phyloP scores from a whole-genome alignment of 2,329 filamentous ascomycete species.

The Cytospora mali region DNA sequence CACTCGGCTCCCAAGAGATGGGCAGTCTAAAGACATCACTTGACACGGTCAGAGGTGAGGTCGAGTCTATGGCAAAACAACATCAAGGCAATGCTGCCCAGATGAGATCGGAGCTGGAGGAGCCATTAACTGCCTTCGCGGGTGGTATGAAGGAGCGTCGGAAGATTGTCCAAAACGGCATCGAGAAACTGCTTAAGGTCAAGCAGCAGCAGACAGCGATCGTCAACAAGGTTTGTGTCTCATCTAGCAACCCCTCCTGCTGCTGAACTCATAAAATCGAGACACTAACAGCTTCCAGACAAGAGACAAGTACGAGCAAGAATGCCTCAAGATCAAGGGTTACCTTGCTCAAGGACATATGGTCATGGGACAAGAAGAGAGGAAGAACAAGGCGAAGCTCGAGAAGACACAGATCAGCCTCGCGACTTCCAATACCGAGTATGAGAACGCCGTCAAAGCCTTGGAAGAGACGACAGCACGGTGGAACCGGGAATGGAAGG shows the following conservation, averaged over 20 bases:
- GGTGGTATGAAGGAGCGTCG: conserved; percentile 95
- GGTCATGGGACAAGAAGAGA: conserved; percentile 99
- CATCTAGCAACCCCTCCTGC: conserved; percentile 2
- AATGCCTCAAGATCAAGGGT: conserved; percentile 97
- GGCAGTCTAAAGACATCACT: conserved; percentile 83
- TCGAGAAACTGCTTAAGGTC: conserved; percentile 90
- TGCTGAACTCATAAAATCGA: not conserved
- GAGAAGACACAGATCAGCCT: conserved; percentile 98
- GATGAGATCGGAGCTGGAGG: conserved; percentile 95
- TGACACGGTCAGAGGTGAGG: conserved; percentile 84
- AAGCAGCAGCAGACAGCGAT: conserved; percentile 89
- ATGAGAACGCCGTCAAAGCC: conserved; percentile 88
- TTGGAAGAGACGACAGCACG: conserved; percentile 92
- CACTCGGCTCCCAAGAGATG: conserved; percentile 83
- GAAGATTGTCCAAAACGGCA: conserved; percentile 92
- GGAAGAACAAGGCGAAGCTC: conserved; percentile 97
- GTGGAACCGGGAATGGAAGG: conserved; percentile 99
- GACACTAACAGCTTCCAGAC: conserved; percentile 54
- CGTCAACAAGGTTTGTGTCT: conserved; percentile 78
- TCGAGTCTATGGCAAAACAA: conserved; percentile 91
- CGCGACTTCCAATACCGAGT: conserved; percentile 87
- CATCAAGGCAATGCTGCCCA: conserved; percentile 87
- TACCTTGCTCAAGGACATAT: conserved; percentile 98
- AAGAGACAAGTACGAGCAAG: conserved; percentile 93
- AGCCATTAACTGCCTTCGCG: conserved; percentile 86